Evolutionary conservation across 352 stramenopile species (phyloP).

Genomic region (Globisporangium radiosum): DNA sequence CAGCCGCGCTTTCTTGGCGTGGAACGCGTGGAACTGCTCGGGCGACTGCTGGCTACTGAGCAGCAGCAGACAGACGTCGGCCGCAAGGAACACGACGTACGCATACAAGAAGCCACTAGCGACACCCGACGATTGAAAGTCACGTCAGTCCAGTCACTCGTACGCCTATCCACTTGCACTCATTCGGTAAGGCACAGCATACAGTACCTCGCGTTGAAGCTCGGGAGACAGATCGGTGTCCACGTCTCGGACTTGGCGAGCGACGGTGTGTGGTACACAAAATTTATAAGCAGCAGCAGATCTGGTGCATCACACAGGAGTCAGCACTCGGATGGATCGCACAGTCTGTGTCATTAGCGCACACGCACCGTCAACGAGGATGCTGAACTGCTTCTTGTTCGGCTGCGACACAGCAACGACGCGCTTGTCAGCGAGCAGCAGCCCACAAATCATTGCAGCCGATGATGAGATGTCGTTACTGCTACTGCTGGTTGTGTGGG

Average conservation of each 20-base stretch:
- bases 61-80: slow-evolving; percentile 49
- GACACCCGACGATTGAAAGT: neutral
- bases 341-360: neutral
- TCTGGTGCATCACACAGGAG: slow-evolving; percentile 21
- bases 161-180: no score
- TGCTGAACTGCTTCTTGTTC: slow-evolving; percentile 52
- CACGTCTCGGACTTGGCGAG: slow-evolving; percentile 60
- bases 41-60: slow-evolving; percentile 65
- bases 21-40: slow-evolving; percentile 63
- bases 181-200: neutral
- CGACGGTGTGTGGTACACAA: slow-evolving; percentile 65
- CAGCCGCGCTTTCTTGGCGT: slow-evolving; percentile 49
- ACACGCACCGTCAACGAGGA: slow-evolving; percentile 49
- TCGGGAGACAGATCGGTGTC: slow-evolving; percentile 59
- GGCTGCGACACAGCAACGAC: slow-evolving; percentile 56
- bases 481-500: neutral
- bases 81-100: slow-evolving; percentile 62
- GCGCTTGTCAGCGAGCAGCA: slow-evolving; percentile 38
- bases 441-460: slow-evolving; percentile 45
- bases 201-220: slow-evolving; percentile 51
- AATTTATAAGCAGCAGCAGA: slow-evolving; percentile 57
- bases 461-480: neutral
- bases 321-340: neutral
- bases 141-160: neutral
- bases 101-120: slow-evolving; percentile 63